phyloP scores from a whole-genome alignment of 768 basidiomycete species.

The Tricholoma terreum region DNA sequence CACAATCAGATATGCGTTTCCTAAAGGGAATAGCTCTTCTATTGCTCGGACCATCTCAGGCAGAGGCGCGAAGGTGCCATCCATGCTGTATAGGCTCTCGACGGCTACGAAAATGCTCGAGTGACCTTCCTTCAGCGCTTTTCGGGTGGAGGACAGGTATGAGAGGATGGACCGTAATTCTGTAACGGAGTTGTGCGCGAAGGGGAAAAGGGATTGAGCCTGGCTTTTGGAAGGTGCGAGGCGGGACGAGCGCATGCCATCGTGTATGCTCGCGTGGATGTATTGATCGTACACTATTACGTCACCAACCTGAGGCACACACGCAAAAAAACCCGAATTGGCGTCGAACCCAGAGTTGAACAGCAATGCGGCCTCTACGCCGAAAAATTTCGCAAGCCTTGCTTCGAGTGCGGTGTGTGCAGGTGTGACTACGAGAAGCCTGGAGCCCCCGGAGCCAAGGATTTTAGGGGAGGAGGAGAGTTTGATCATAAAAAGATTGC shows the following conservation, averaged over 20 bases:
- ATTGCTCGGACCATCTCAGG: conserved; percentile 58
- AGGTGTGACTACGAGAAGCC: conserved; percentile 76
- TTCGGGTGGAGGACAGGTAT: conserved; percentile 35
- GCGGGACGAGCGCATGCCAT: conserved; percentile 76
- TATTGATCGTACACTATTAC: conserved; percentile 80
- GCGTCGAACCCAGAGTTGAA: conserved; percentile 96
- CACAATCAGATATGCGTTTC: conserved; percentile 73
- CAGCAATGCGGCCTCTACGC: conserved; percentile 60
- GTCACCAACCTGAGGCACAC: conserved; percentile 76
- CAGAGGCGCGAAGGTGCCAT: conserved; percentile 86
- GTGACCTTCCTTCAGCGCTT: conserved; percentile 35
- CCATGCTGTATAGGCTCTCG: conserved; percentile 94
- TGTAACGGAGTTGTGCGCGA: conserved; percentile 69
- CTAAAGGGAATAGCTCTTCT: conserved; percentile 56
- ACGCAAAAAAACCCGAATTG: conserved; percentile 83
- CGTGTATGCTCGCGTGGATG: conserved; percentile 89
- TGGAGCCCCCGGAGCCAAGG: conserved; percentile 85
- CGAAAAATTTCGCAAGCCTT: conserved; percentile 64
- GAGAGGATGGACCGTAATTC: conserved; percentile 46
- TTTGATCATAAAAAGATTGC: conserved; percentile 53
- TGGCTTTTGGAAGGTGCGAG: conserved; percentile 16
- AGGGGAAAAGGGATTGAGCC: conserved; percentile 39
- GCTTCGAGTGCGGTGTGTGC: conserved; percentile 71
- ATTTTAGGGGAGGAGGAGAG: conserved; percentile 51
- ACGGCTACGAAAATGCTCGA: conserved; percentile 73